Evolutionary conservation across 148 eudicot genomes (phyloP).

Genomic region (Nepenthes mirabilis): DNA sequence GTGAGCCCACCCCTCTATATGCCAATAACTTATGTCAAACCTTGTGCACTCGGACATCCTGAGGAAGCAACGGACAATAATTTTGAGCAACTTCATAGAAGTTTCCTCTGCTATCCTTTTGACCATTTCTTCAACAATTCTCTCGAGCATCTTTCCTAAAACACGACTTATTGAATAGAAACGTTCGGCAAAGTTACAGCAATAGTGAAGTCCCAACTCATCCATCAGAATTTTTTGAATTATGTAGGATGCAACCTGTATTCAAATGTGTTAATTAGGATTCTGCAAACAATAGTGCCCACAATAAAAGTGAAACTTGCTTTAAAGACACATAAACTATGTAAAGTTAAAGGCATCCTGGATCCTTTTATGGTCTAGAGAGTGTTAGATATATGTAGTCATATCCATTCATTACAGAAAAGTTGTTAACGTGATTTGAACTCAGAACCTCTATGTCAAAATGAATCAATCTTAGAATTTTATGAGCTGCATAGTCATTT

Average conservation of each 20-base stretch:
- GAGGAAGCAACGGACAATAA: background rate
- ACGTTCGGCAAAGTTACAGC: background rate
- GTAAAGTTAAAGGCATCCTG: no score
- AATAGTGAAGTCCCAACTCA: background rate
- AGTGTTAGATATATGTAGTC: no score
- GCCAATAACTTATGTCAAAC: background rate
- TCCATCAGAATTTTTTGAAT: background rate
- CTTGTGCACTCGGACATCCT: background rate
- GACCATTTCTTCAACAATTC: background rate
- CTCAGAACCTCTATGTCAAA: no score
- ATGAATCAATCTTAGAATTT: no score
- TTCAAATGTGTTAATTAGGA: background rate
- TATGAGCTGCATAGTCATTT: no score
- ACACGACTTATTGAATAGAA: background rate
- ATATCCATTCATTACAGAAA: no score
- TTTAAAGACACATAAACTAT: background rate
- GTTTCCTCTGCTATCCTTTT: background rate
- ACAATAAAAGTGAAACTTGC: background rate
- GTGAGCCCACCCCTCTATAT: no score
- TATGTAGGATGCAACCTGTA: background rate
- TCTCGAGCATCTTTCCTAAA: background rate
- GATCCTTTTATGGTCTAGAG: no score
- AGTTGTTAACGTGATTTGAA: no score
- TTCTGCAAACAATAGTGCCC: background rate
- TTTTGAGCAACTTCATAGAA: background rate